These are phyloP conservation scores for Nyctanthes arbortristis DNA, from an alignment of 257 asterid species.

Conservation along the genomic window DNA sequence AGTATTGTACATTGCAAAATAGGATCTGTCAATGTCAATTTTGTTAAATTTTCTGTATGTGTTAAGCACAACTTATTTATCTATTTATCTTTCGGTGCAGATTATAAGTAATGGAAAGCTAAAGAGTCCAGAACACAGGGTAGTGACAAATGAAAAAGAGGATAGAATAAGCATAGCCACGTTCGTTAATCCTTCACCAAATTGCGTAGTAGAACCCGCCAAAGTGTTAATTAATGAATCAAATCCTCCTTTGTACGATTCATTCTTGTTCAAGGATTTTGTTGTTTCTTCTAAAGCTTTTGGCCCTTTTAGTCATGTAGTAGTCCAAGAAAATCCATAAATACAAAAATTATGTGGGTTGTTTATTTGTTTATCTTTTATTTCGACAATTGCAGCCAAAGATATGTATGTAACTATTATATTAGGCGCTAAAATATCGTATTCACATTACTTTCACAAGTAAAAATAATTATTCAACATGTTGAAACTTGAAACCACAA, in stretches of 20 bases:
- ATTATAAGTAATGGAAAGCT: slow-evolving; percentile 56
- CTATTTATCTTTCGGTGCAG: slow-evolving; percentile 21
- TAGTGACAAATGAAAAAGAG: slow-evolving; percentile 39
- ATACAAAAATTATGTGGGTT: background rate
- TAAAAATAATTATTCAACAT: too few relatives aligned
- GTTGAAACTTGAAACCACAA: too few relatives aligned
- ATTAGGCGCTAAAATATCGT: too few relatives aligned
- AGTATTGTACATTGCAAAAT: too few relatives aligned
- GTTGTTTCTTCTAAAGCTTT: slow-evolving; percentile 40
- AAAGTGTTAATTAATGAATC: slow-evolving; percentile 29
- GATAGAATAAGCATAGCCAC: slow-evolving; percentile 41
- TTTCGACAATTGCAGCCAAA: background rate
- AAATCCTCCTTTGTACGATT: slow-evolving; percentile 48
- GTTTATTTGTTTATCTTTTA: background rate
- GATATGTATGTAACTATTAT: too few relatives aligned
- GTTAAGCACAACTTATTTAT: too few relatives aligned
- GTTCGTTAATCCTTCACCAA: slow-evolving; percentile 48
- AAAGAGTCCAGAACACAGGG: slow-evolving; percentile 47
- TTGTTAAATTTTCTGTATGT: too few relatives aligned
- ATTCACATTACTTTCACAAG: too few relatives aligned
- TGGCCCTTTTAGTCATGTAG: slow-evolving; percentile 40
- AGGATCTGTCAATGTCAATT: too few relatives aligned
- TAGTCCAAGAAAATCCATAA: slow-evolving; percentile 21
- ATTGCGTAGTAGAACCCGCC: slow-evolving; percentile 49
- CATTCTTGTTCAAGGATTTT: slow-evolving; percentile 41